Conservation (phyloP, 2,329 filamentous ascomycete species). For the Monosporascus ibericus region DNA sequence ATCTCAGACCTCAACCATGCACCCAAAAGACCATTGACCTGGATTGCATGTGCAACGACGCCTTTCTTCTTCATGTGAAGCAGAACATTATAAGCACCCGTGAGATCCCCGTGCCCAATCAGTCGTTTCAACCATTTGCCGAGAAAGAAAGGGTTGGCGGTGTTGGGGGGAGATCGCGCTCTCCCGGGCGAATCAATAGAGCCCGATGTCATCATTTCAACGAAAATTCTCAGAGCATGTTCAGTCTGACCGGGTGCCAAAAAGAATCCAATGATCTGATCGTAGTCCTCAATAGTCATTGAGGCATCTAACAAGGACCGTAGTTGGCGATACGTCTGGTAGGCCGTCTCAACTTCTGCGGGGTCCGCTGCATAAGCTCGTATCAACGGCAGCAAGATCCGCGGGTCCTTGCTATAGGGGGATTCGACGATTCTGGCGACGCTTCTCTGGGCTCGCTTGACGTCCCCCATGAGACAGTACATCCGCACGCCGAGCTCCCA, state of each 20-base stretch:
- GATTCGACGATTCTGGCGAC: constrained; percentile 46
- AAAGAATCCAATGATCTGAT: constrained; percentile 65
- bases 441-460: constrained; percentile 52
- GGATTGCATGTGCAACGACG: constrained; percentile 63
- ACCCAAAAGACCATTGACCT: constrained; percentile 76
- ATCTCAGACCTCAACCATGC: constrained; percentile 66
- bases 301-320: constrained; percentile 51
- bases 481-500: constrained; percentile 64
- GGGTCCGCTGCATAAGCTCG: constrained; percentile 53
- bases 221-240: constrained; percentile 69
- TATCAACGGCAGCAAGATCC: constrained; percentile 64
- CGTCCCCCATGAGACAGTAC: constrained; percentile 50
- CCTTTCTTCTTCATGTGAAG: constrained; percentile 68
- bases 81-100: constrained; percentile 66
- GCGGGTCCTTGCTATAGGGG: constrained; percentile 40
- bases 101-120: constrained; percentile 64
- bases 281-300: constrained; percentile 70
- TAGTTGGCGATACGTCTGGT: constrained; percentile 60
- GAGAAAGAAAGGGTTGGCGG: constrained; percentile 74
- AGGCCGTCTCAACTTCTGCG: constrained; percentile 51
- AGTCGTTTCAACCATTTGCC: constrained; percentile 85
- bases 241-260: constrained; percentile 59
- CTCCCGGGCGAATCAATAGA: constrained; percentile 40
- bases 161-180: constrained; percentile 37
- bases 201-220: constrained; percentile 77